phyloP scores from a whole-genome alignment of 257 asterid genomes.

The Przewalskia tangutica region DNA sequence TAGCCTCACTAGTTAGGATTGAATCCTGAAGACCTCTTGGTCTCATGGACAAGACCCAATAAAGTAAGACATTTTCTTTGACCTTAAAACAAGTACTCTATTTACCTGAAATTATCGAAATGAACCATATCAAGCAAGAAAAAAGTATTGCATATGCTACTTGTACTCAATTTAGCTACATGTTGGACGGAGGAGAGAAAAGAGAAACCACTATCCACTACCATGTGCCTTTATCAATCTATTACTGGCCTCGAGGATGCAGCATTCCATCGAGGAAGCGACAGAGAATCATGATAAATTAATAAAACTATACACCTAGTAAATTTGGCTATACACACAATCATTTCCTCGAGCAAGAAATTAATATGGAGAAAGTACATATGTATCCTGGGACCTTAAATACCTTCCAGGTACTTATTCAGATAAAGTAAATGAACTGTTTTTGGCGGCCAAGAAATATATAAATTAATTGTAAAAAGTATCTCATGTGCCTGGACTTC shows the following conservation, averaged over 20 bases:
- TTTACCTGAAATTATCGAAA: not conserved
- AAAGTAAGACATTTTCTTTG: not conserved
- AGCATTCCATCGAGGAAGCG: not conserved
- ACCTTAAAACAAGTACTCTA: not conserved
- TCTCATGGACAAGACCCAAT: not conserved
- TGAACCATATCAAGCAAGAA: not conserved
- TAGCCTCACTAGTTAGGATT: not conserved
- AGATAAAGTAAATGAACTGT: not conserved
- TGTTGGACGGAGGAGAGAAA: not conserved
- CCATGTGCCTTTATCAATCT: not conserved
- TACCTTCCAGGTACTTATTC: not conserved
- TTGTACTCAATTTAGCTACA: not conserved
- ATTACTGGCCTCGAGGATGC: not conserved
- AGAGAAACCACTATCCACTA: not conserved
- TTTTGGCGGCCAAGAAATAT: not conserved
- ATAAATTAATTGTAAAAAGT: not conserved
- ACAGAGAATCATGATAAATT: not conserved
- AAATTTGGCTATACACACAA: not conserved
- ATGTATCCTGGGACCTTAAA: not conserved
- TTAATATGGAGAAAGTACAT: not conserved
- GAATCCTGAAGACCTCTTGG: not conserved
- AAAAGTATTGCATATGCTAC: not conserved
- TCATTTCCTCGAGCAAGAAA: not conserved
- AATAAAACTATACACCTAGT: not conserved
- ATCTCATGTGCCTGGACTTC: not conserved